Base-by-base conservation (phyloP, 148 eudicot species). In the Euryodendron excelsum region DNA sequence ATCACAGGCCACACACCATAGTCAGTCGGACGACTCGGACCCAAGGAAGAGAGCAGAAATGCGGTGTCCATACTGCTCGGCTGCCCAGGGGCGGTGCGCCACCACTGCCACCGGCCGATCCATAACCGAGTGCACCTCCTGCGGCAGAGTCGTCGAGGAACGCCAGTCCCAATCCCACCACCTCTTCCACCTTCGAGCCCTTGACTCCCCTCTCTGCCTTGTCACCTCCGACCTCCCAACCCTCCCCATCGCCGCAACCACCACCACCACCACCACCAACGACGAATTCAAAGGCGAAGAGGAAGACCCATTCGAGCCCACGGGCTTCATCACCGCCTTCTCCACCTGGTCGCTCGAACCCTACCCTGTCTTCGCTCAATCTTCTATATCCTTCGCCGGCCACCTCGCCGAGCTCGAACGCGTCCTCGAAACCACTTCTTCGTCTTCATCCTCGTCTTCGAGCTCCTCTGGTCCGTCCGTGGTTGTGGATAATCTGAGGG, bases 311-410 rank as follows among this genome's bases (percentile, higher is more conserved):
- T 95, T 95, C 62, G 84, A 86, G n/a, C 94, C 89, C 39, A 90
- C 97, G 20, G 97, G 96, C 0, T 93, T 95, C 92, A 87, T 95
- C 77, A 93, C 97, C 50, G 92, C 98, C 66, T 95, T 95, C 87
- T 90, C 97, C 31, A 87, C 98, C 23, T 93, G 86, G 87, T 95
- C 98, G 4, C 91, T 95, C 52, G 91, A 88, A 48, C 88, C 82
- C 79, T 79, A 83, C 80, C 96, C 98, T 0, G 80, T 95, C 1
- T 85, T 84, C 60, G 89, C 93, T 48, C 84, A 83, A 59, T 91
- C 96, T 0, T 89, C 94, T 3, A 23, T 85, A 74, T 90, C 97
- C 69, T 91, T 91, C 85, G 83, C 99, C 12, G 99, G 99, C 27
- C 91, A 91, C 85, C 83, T 95, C 15, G 93, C 97, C 9, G 96